A percentile compares a stretch with the other conserved stretches of the same genome.
Evolutionary conservation across 2,329 filamentous ascomycete genomes (phyloP).

Genomic region (Lizonia empirigonia): DNA sequence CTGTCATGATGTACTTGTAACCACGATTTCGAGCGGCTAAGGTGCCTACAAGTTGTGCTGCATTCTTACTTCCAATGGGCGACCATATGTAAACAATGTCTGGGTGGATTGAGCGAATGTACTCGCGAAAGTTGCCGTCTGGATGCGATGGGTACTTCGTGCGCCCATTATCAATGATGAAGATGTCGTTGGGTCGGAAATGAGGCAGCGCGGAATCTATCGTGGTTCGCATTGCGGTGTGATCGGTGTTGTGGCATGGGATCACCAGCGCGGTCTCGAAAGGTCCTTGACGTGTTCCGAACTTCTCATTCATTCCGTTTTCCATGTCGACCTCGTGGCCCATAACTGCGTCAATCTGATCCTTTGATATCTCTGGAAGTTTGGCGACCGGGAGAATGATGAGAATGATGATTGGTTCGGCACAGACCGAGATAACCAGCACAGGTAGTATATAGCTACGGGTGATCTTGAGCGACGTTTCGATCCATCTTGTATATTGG

Average conservation of each 20-base stretch:
- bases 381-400: too few relatives aligned
- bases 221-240: conserved; percentile 12
- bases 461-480: conserved; percentile 22
- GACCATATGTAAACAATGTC: conserved; percentile 30
- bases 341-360: too few relatives aligned
- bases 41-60: conserved; percentile 27
- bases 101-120: conserved; percentile 16
- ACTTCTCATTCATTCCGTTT: too few relatives aligned
- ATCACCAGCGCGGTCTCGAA: conserved; percentile 13
- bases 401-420: conserved; percentile 25
- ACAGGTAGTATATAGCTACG: conserved; percentile 25
- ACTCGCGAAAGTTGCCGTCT: conserved; percentile 21
- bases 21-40: conserved; percentile 19
- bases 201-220: conserved; percentile 18
- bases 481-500: conserved; percentile 19
- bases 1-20: conserved; percentile 26
- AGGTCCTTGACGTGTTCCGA: neutral
- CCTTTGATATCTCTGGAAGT: too few relatives aligned
- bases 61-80: conserved; percentile 26
- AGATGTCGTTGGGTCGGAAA: conserved; percentile 21
- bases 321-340: too few relatives aligned
- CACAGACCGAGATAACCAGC: conserved; percentile 18
- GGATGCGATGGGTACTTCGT: conserved; percentile 10
- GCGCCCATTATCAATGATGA: conserved; percentile 24
- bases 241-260: conserved; percentile 19